Percentiles rank a stretch among this genome's conserved stretches.
Conservation (phyloP, 2,329 filamentous ascomycete species). For the Gaeumannomyces tritici region DNA sequence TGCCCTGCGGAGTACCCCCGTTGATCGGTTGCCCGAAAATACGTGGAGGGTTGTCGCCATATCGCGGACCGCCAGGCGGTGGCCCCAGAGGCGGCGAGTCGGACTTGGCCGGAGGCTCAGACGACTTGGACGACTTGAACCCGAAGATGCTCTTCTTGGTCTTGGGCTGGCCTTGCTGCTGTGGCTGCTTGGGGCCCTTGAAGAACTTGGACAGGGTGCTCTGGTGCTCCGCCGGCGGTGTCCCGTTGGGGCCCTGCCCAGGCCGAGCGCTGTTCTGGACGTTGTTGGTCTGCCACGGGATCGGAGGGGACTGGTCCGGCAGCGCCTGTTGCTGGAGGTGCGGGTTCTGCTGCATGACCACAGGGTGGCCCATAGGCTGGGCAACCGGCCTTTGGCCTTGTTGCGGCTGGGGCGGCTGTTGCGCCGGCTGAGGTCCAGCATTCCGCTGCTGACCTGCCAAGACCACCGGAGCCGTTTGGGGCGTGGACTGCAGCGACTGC, state of each 20-base stretch:
- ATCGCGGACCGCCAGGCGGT: conserved; percentile 16
- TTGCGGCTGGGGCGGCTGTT: not conserved
- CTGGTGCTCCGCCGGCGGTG: conserved; percentile 7
- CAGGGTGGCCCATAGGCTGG: not conserved
- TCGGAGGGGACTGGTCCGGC: not conserved
- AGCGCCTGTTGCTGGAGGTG: not conserved
- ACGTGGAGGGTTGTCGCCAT: conserved; percentile 4
- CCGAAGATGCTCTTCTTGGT: conserved; percentile 14
- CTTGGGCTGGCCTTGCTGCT: conserved; percentile 13
- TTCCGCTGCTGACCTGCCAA: not conserved
- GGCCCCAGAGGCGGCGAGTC: conserved; percentile 6
- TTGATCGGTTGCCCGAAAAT: conserved; percentile 4
- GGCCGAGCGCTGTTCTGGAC: not conserved
- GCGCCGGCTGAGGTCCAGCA: not conserved
- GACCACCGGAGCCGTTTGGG: not conserved
- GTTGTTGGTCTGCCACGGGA: conserved; percentile 2
- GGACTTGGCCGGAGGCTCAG: conserved; percentile 6
- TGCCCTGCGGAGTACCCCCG: not conserved
- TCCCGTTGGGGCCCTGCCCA: not conserved
- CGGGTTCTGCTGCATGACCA: conserved; percentile 1
- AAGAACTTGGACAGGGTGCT: conserved; percentile 10
- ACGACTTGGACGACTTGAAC: conserved; percentile 14
- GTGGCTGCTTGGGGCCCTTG: conserved; percentile 7
- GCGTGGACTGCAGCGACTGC: not conserved
- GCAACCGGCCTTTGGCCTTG: not conserved